phyloP scores from a whole-genome alignment of 768 basidiomycete genomes.

The Heimioporus sp. region DNA sequence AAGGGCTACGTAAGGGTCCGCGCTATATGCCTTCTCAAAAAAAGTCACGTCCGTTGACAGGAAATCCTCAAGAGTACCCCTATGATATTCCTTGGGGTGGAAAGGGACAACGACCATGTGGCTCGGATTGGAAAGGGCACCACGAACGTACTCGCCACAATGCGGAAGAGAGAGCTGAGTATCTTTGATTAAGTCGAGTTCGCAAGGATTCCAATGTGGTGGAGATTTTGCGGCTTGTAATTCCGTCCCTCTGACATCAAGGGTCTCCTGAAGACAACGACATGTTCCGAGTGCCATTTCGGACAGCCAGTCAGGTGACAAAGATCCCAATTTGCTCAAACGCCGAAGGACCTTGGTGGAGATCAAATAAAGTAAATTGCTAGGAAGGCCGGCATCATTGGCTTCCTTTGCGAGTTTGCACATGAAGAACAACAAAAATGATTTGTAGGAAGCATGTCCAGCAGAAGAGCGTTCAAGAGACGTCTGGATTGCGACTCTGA shows the following conservation, averaged over 20 bases:
- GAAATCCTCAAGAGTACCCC: constrained; percentile 10
- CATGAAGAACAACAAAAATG: constrained; percentile 44
- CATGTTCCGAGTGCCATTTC: constrained; percentile 36
- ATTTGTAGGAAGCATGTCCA: constrained; percentile 38
- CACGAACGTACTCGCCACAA: constrained; percentile 27
- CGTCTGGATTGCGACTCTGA: constrained; percentile 30
- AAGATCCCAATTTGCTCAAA: constrained; percentile 9
- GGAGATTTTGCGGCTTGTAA: constrained; percentile 10
- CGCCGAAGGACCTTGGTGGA: constrained; percentile 18
- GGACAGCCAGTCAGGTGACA: constrained; percentile 32
- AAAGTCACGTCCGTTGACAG: constrained; percentile 10
- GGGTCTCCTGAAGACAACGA: constrained; percentile 2
- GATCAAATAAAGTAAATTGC: constrained; percentile 25
- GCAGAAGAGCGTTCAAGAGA: constrained; percentile 8
- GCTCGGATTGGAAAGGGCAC: constrained; percentile 8
- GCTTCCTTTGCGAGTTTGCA: constrained; percentile 22
- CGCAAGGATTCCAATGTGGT: constrained; percentile 23
- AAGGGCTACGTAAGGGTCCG: constrained; percentile 17
- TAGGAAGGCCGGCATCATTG: constrained; percentile 6
- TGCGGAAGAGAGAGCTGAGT: constrained; percentile 31
- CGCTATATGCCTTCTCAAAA: not conserved
- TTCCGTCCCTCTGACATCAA: constrained; percentile 2
- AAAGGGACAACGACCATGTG: not conserved
- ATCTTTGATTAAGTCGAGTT: constrained; percentile 27
- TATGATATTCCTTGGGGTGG: not conserved